phyloP scores from a whole-genome alignment of 495 filamentous ascomycete genomes.

The Aspergillus funiculosus region DNA sequence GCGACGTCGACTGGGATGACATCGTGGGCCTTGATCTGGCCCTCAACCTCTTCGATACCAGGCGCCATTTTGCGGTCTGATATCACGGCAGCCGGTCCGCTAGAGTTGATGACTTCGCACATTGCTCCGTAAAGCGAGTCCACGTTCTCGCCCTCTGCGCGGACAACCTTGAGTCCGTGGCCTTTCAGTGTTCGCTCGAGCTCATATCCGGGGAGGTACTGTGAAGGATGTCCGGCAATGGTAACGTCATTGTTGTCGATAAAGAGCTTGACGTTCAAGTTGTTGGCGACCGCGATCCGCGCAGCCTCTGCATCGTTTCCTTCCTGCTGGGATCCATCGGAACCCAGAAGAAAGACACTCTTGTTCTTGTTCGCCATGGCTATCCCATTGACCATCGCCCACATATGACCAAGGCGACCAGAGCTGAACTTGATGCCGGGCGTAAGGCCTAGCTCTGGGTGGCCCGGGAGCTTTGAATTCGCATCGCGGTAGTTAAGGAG shows the following conservation, averaged over 20 bases:
- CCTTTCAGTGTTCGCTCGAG: slow-evolving; percentile 27
- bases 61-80: slow-evolving; percentile 34
- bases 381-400: slow-evolving; percentile 38
- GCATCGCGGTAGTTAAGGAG: slow-evolving; percentile 39
- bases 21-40: slow-evolving; percentile 33
- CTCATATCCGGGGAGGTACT: slow-evolving; percentile 35
- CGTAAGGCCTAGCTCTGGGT: slow-evolving; percentile 36
- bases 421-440: slow-evolving; percentile 39
- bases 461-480: slow-evolving; percentile 36
- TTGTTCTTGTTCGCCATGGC: slow-evolving; percentile 35
- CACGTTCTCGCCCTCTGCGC: slow-evolving; percentile 32
- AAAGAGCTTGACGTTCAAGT: slow-evolving; percentile 39
- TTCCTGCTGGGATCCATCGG: slow-evolving; percentile 39
- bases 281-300: slow-evolving; percentile 32
- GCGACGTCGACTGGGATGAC: slow-evolving; percentile 36
- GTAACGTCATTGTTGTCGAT: slow-evolving; percentile 42
- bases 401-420: slow-evolving; percentile 39
- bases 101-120: slow-evolving; percentile 27
- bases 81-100: slow-evolving; percentile 33
- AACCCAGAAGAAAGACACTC: slow-evolving; percentile 32
- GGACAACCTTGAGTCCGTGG: slow-evolving; percentile 33
- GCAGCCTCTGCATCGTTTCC: slow-evolving; percentile 41
- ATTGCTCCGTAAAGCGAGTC: slow-evolving; percentile 32
- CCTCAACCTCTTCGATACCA: slow-evolving; percentile 34
- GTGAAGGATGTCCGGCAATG: slow-evolving; percentile 35